Evolutionary conservation across 2,329 filamentous ascomycete species (phyloP).

Genomic region (Cladophialophora exuberans): DNA sequence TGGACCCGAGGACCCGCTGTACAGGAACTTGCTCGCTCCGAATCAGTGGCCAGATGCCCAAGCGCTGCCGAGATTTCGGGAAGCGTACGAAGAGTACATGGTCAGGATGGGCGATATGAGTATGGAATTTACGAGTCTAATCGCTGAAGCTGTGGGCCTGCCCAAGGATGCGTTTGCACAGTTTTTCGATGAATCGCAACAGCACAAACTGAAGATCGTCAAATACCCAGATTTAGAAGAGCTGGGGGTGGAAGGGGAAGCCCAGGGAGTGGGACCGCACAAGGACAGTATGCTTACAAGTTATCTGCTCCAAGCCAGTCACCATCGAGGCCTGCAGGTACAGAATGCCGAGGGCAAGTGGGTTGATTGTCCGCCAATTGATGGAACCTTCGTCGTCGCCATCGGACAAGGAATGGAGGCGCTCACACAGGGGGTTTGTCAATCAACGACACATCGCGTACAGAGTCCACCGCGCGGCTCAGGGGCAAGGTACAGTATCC

Average conservation of each 20-base stretch:
- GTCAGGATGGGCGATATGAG: constrained; percentile 72
- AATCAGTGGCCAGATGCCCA: constrained; percentile 74
- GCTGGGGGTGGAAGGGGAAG: constrained; percentile 54
- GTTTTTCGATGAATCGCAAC: constrained; percentile 72
- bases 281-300: constrained; percentile 80
- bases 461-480: constrained; percentile 71
- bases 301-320: constrained; percentile 77
- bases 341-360: constrained; percentile 78
- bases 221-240: constrained; percentile 77
- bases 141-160: constrained; percentile 81
- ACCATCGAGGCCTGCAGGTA: constrained; percentile 78
- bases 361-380: constrained; percentile 79
- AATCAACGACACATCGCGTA: constrained; percentile 80
- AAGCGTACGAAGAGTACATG: constrained; percentile 76
- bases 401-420: constrained; percentile 88
- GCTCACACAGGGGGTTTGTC: constrained; percentile 79
- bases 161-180: constrained; percentile 70
- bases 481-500: constrained; percentile 76
- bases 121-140: constrained; percentile 74
- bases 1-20: constrained; percentile 63
- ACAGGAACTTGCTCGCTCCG: constrained; percentile 75
- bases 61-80: constrained; percentile 64
- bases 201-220: constrained; percentile 89
- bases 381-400: constrained; percentile 79
- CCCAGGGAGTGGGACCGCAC: constrained; percentile 71